Percentiles rank a stretch among this genome's conserved stretches.
Conservation (phyloP, 108 stramenopile species). For the Craspedostauros australis region DNA sequence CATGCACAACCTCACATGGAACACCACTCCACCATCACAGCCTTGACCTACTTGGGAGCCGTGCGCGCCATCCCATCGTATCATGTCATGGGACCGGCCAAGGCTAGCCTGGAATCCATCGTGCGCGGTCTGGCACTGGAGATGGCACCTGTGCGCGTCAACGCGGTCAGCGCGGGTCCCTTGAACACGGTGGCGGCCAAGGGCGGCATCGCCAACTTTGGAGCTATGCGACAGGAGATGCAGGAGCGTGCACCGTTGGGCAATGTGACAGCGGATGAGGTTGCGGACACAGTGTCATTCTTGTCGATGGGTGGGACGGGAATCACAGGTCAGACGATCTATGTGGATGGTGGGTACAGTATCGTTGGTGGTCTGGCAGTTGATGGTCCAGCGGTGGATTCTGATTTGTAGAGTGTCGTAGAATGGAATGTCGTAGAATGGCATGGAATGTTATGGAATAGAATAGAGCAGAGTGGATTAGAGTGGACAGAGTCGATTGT, state of each 20-base stretch:
- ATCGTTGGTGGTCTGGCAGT: constrained; percentile 25
- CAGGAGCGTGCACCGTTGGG: constrained; percentile 30
- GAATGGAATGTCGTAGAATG: no score
- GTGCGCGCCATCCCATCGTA: constrained; percentile 53
- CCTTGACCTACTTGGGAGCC: constrained; percentile 56
- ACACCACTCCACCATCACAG: constrained; percentile 25
- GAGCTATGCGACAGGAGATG: constrained; percentile 24
- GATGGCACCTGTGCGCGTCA: constrained; percentile 37
- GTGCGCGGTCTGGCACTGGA: constrained; percentile 52
- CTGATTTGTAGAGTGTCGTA: no score
- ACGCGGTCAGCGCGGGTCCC: constrained; percentile 63
- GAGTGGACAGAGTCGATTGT: no score
- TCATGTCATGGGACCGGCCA: constrained; percentile 67
- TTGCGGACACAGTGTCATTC: constrained; percentile 35
- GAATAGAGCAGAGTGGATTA: no score
- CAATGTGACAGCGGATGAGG: constrained; percentile 39
- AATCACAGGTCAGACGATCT: constrained; percentile 55
- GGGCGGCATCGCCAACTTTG: constrained; percentile 48
- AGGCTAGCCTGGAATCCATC: constrained; percentile 48
- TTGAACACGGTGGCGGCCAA: constrained; percentile 48
- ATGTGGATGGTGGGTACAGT: constrained; percentile 56
- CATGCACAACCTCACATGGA: constrained; percentile 7
- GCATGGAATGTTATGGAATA: no score
- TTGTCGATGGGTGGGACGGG: constrained; percentile 26
- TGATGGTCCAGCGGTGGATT: no score